phyloP scores from a whole-genome alignment of 306 rosid species.

The Styphnolobium japonicum region DNA sequence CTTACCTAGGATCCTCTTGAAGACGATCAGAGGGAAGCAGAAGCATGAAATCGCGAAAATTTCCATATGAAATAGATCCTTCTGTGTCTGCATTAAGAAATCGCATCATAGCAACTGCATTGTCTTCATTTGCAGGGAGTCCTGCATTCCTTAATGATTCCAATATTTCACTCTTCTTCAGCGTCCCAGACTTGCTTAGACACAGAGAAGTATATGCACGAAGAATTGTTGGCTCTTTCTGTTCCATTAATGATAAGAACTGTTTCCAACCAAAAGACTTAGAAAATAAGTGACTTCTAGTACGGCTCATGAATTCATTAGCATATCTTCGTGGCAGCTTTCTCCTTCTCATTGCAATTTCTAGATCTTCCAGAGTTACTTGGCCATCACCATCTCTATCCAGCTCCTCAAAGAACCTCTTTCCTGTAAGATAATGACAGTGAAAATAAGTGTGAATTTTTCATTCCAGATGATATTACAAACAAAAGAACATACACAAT shows the following conservation, averaged over 20 bases:
- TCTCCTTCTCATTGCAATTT: slow-evolving; percentile 85
- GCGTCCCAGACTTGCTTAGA: slow-evolving; percentile 94
- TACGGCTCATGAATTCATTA: slow-evolving; percentile 86
- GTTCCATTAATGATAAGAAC: slow-evolving; percentile 92
- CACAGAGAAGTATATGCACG: slow-evolving; percentile 98
- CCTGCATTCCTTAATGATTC: slow-evolving; percentile 89
- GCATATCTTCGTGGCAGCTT: slow-evolving; percentile 98
- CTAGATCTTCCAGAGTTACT: slow-evolving; percentile 92
- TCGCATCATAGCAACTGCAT: slow-evolving; percentile 98
- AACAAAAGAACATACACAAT: background rate
- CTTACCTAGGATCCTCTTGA: slow-evolving; percentile 98
- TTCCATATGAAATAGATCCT: slow-evolving; percentile 95
- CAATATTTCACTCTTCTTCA: slow-evolving; percentile 91
- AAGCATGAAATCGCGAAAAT: slow-evolving; percentile 97
- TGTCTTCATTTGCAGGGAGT: slow-evolving; percentile 97
- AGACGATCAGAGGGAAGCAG: slow-evolving; percentile 96
- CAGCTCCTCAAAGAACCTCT: slow-evolving; percentile 95
- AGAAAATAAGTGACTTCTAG: slow-evolving; percentile 90
- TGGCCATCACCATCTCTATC: slow-evolving; percentile 98
- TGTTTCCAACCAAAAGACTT: slow-evolving; percentile 98
- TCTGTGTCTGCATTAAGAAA: slow-evolving; percentile 91
- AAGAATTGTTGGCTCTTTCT: slow-evolving; percentile 97
- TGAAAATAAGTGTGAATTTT: slow-evolving; percentile 9
- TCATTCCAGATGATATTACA: slow-evolving; percentile 15
- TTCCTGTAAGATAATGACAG: slow-evolving; percentile 54